Base-by-base conservation (phyloP, 768 basidiomycete genomes). In the Agrocybe praecox region DNA sequence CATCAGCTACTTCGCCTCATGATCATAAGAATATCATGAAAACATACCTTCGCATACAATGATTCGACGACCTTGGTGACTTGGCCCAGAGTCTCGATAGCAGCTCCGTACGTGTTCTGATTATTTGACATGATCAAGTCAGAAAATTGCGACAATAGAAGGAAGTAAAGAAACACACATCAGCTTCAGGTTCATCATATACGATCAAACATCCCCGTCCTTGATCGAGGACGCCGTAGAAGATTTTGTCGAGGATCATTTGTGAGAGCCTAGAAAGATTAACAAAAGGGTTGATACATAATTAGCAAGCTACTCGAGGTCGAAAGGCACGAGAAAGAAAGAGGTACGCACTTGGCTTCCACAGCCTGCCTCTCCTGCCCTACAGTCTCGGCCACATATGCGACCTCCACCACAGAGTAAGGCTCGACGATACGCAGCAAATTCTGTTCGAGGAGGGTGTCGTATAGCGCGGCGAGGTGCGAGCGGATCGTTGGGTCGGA, bases 241-340 rank as follows among this genome's bases (percentile, higher is more conserved):
- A 84, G 1, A 96, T 86, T 64, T 96, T 96, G 74, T 98, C 96
- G 34, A 98, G 77, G 59, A 98, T 99, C 96, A 99, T 98, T 69
- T 99, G 96, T 26, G 92, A 94, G 23, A 98, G 75, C 69, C 96
- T 96, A 63, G 6, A 29, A 4, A 9, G 9, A 29, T 29, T 26
- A 18, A 33, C 2, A 34, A 29, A 10, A 51, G 11, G 23, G 10
- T 46, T 45, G 14, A 26, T 7, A 17, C 36, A 46, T 10, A 55
- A 51, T 9, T 14, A 43, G 32, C 11, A 45, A 55, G 52, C 12
- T 22, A 21, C 21, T 11, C 18, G 36, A 43, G 18, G 55, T n/a
- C n/a, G 8, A 48, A 45, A 43, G 10, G 19, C 40, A 52, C 49
- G n/a, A 34, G 46, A 55, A 24, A 36, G 12, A 40, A 15, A 34